Evolutionary conservation across 371 early-diverging fungal species (phyloP), one percentile per base, ranked within the genome.

Genomic region (Fennellomyces sp.): DNA sequence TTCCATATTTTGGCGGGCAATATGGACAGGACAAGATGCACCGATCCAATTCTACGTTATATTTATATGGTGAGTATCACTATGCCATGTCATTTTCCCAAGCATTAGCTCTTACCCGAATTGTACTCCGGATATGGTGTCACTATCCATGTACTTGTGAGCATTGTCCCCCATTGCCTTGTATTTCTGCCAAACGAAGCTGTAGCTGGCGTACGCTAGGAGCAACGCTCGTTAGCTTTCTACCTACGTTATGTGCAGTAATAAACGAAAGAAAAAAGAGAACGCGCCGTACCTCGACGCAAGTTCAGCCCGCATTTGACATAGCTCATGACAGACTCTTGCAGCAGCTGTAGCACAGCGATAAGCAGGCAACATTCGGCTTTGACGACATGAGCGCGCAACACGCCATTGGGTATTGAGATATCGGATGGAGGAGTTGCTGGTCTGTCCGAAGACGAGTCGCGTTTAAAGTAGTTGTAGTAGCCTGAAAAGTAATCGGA

Each of bases 291-390:
- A 65, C 68, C 71, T 66, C 73, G 61, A 13, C 73, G 61, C 21
- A 76, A 57, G 38, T 74, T 74, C 8, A 88, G 50, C 6, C 82
- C 88, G 47, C 84, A 85, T 57, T 85, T 88, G 7, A 85, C 73
- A 64, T 86, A 88, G 3, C 81, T 78, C 67, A 84, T 73, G 5
- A 85, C 69, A 6, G 81, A 82, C 60, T 86, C 88, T 41, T 85
- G 84, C 13, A 82, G 63, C 30, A 86, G 55, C 51, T 86, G 77
- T 49, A 86, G 63, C 25, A 86, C 69, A 5, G 85, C 84, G 2
- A 82, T 86, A 49, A 84, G 61, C 15, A 88, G 64, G 49, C 82
- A 73, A 38, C 84, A 70, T 60, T 88, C 88, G 2, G 86, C 86
- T 36, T 82, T 75, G 54, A 86, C 58, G 11, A 85, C 85, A 55